These are phyloP conservation scores for Cystobasidium ongulense DNA, from an alignment of 768 basidiomycete species.

Conservation along the genomic window DNA sequence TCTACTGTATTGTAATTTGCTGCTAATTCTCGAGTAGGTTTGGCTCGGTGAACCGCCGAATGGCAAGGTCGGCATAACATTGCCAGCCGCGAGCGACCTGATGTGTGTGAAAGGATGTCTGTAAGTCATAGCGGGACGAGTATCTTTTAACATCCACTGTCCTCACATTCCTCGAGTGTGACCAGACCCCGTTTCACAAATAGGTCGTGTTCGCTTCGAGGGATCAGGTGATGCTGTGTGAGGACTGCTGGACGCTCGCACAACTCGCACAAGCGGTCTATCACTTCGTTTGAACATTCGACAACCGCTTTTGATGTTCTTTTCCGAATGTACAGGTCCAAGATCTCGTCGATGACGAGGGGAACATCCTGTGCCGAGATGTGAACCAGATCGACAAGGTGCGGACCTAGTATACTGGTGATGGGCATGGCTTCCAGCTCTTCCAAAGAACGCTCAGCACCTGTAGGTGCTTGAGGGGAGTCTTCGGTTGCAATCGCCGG, in stretches of 20 bases:
- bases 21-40: constrained; percentile 15
- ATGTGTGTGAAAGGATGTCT: not conserved
- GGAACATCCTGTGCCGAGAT: not conserved
- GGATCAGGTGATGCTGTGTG: constrained; percentile 25
- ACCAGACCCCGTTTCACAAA: constrained; percentile 11
- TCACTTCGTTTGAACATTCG: not conserved
- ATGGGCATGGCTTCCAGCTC: constrained; percentile 7
- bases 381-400: not conserved
- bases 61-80: constrained; percentile 26
- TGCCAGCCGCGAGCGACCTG: constrained; percentile 6
- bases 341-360: not conserved
- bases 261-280: constrained; percentile 4
- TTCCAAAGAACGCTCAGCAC: not conserved
- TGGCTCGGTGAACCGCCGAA: constrained; percentile 2
- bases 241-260: constrained; percentile 13
- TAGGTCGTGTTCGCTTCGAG: constrained; percentile 19
- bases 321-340: not conserved
- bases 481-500: not conserved
- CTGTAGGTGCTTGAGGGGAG: not conserved
- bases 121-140: no score
- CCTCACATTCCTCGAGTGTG: constrained; percentile 12
- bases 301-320: not conserved
- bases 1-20: constrained; percentile 20
- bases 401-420: not conserved
- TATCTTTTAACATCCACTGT: no score